Conservation (phyloP, 345 rosid species). For the Eucalyptus rudis region DNA sequence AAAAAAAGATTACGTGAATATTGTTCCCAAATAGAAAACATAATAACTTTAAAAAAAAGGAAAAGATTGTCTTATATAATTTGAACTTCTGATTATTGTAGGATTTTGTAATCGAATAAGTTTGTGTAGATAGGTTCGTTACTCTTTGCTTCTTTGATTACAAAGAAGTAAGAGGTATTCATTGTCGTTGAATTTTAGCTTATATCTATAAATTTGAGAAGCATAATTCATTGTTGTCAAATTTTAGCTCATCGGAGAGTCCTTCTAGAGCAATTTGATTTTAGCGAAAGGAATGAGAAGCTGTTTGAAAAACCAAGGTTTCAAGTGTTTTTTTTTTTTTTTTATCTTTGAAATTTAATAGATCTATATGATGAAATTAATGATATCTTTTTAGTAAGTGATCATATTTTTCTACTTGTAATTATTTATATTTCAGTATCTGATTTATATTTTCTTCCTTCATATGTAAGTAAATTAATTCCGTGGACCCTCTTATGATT, state of each 20-base stretch:
- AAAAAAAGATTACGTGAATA: too few relatives aligned
- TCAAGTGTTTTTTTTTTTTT: not conserved
- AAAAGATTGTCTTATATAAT: not conserved
- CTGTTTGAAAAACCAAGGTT: not conserved
- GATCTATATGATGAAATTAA: not conserved
- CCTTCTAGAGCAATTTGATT: not conserved
- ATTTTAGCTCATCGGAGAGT: not conserved
- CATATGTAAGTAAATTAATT: too few relatives aligned
- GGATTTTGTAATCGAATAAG: not conserved
- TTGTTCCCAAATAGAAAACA: too few relatives aligned
- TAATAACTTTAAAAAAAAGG: too few relatives aligned
- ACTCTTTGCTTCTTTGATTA: not conserved
- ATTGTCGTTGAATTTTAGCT: not conserved
- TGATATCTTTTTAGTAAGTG: not conserved
- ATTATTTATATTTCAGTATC: too few relatives aligned
- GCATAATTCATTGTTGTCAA: not conserved
- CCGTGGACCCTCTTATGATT: too few relatives aligned
- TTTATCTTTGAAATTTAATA: too few relatives aligned
- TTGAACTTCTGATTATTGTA: not conserved
- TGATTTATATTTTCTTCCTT: too few relatives aligned
- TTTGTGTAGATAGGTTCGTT: not conserved
- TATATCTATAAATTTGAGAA: not conserved
- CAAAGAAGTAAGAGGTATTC: not conserved
- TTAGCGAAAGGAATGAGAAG: not conserved
- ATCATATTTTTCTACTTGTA: too few relatives aligned